Conservation (phyloP, 1,284 basidiomycete genomes). For the Marasmius sp. region DNA sequence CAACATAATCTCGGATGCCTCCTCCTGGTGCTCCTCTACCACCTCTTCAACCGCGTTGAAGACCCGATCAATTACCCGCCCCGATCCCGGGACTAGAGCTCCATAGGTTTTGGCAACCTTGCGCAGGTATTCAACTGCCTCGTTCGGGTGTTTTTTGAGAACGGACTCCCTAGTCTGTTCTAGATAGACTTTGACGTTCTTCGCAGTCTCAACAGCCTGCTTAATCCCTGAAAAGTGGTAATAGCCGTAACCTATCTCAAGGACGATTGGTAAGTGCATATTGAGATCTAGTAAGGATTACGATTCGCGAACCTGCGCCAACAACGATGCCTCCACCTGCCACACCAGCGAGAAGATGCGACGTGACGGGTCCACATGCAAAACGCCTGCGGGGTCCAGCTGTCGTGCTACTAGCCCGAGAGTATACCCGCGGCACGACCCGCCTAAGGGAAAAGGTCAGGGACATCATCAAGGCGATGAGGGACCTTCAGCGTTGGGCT, state of each 20-base stretch:
- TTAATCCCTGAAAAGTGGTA: slow-evolving; percentile 42
- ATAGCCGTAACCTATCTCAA: slow-evolving; percentile 30
- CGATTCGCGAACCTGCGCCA: slow-evolving; percentile 1
- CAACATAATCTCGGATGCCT: slow-evolving; percentile 39
- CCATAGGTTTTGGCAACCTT: slow-evolving; percentile 40
- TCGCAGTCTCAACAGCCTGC: slow-evolving; percentile 33
- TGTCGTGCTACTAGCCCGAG: not conserved
- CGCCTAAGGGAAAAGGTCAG: too few species aligned
- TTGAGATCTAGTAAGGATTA: too few species aligned
- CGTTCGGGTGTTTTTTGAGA: slow-evolving; percentile 34
- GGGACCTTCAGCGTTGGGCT: too few species aligned
- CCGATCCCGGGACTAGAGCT: slow-evolving; percentile 40
- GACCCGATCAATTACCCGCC: slow-evolving; percentile 38
- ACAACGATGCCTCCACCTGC: slow-evolving; percentile 2
- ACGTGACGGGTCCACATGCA: not conserved
- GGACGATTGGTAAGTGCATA: not conserved
- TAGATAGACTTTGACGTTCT: slow-evolving; percentile 31
- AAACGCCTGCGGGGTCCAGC: not conserved
- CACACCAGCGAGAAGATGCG: slow-evolving; percentile 5
- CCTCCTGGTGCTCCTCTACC: slow-evolving; percentile 40
- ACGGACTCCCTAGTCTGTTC: slow-evolving; percentile 35
- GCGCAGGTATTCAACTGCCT: slow-evolving; percentile 40
- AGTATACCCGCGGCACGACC: not conserved
- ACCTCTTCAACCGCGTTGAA: slow-evolving; percentile 45
- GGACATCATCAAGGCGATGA: too few species aligned